Evolutionary conservation across 2,329 filamentous ascomycete genomes (phyloP).

Genomic region (Allantophomopsis lycopodina): DNA sequence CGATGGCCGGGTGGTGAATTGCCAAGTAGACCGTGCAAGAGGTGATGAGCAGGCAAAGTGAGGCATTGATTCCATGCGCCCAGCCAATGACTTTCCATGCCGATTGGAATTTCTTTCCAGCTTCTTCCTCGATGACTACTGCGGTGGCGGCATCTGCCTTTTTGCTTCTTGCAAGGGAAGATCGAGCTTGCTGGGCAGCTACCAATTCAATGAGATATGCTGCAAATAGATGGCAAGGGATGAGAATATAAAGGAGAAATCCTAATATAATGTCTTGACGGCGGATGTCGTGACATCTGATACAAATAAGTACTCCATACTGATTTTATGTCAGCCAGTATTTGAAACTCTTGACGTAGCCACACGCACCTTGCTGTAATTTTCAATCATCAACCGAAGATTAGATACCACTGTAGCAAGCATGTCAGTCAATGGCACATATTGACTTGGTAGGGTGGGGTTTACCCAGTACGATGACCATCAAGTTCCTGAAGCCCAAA

Average conservation of each 20-base stretch:
- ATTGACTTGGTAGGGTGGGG: neutral
- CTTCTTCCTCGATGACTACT: conserved; percentile 40
- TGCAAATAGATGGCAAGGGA: conserved; percentile 80
- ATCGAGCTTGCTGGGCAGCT: conserved; percentile 67
- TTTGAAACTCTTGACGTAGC: neutral
- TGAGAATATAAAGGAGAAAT: conserved; percentile 66
- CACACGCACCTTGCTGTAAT: conserved; percentile 68
- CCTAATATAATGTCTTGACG: conserved; percentile 65
- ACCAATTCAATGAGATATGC: conserved; percentile 82
- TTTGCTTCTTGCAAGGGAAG: conserved; percentile 28
- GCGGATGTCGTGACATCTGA: conserved; percentile 80
- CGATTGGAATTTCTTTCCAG: conserved; percentile 51
- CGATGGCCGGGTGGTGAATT: conserved; percentile 87
- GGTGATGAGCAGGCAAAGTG: conserved; percentile 65
- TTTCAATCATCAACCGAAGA: conserved; percentile 87
- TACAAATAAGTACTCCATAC: conserved; percentile 91
- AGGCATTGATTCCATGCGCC: conserved; percentile 72
- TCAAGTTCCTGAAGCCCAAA: conserved; percentile 86
- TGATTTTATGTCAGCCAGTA: conserved; percentile 1
- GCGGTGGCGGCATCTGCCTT: conserved; percentile 36
- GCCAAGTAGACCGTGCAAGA: conserved; percentile 80
- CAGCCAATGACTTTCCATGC: conserved; percentile 74
- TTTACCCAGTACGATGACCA: conserved; percentile 81
- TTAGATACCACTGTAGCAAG: conserved; percentile 69
- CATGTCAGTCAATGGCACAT: conserved; percentile 4